Conservation (phyloP, 202 grass and related monocot species). For the Zizania palustris region DNA sequence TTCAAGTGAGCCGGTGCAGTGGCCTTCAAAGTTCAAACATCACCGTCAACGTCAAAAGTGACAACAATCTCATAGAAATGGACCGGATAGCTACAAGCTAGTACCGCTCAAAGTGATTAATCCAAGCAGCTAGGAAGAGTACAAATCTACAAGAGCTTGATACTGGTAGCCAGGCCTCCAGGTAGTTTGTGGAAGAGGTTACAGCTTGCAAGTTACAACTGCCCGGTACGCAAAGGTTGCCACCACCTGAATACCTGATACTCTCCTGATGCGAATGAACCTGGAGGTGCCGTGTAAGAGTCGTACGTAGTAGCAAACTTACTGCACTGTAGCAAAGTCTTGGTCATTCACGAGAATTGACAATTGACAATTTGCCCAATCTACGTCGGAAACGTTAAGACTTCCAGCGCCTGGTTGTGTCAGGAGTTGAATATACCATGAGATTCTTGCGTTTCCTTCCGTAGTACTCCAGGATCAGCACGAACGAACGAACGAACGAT, state of each 20-base stretch:
- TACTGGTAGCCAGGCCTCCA: too few relatives aligned
- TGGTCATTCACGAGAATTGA: slow-evolving; percentile 7
- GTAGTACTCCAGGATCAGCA: too few relatives aligned
- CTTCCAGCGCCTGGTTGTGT: not conserved
- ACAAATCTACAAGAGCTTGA: not conserved
- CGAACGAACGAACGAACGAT: too few relatives aligned
- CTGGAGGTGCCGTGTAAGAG: not conserved
- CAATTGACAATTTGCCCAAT: not conserved
- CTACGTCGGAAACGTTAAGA: not conserved
- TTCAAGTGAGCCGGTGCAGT: not conserved
- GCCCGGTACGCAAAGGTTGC: not conserved
- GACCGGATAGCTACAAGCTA: not conserved
- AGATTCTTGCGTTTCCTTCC: not conserved
- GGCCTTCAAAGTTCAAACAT: not conserved
- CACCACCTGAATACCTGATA: not conserved
- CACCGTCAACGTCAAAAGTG: not conserved
- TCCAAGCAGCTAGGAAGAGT: not conserved
- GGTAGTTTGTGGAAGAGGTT: not conserved
- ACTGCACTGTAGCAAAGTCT: not conserved
- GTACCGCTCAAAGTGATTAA: not conserved
- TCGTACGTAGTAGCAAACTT: not conserved
- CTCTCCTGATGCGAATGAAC: not conserved
- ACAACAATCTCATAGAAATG: not conserved
- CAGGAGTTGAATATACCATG: slow-evolving; percentile 1
- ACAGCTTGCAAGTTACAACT: slow-evolving; percentile 12